These are phyloP conservation scores for Ceratocystis papillata DNA, from an alignment of 2,329 filamentous ascomycete species.

Conservation along the genomic window DNA sequence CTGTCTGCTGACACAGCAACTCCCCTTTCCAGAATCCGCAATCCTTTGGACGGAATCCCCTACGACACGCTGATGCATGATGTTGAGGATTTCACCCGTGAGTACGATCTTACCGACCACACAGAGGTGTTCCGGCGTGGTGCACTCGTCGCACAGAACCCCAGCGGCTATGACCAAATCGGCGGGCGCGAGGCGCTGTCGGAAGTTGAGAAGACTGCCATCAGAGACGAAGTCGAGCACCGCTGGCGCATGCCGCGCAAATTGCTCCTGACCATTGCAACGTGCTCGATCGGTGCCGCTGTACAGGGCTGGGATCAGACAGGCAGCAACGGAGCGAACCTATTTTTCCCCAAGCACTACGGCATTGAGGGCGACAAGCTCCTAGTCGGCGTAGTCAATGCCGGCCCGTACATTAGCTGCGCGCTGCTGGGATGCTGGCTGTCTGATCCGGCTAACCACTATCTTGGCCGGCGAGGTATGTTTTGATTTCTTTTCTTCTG, in stretches of 20 bases:
- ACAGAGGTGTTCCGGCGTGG: conserved; percentile 35
- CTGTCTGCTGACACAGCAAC: not conserved
- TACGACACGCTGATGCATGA: conserved; percentile 43
- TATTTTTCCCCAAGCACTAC: conserved; percentile 44
- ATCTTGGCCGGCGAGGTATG: conserved; percentile 48
- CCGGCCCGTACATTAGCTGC: conserved; percentile 38
- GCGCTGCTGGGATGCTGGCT: conserved; percentile 43
- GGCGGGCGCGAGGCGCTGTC: conserved; percentile 29
- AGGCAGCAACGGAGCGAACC: conserved; percentile 49
- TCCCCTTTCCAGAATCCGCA: conserved; percentile 34
- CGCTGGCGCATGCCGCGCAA: conserved; percentile 45
- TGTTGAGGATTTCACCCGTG: conserved; percentile 42
- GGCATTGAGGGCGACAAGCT: conserved; percentile 36
- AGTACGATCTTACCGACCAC: conserved; percentile 40
- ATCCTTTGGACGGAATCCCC: conserved; percentile 41
- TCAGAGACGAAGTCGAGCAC: conserved; percentile 42
- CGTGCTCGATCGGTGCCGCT: conserved; percentile 47
- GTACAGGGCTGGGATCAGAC: conserved; percentile 56
- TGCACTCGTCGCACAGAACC: conserved; percentile 33
- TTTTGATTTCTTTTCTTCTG: not conserved
- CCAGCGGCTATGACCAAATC: conserved; percentile 25
- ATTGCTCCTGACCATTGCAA: conserved; percentile 38
- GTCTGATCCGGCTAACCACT: conserved; percentile 49
- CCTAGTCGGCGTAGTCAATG: conserved; percentile 32
- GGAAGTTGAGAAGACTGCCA: conserved; percentile 32